phyloP scores from a whole-genome alignment of 2,329 filamentous ascomycete species.

The Colletotrichum magnum region DNA sequence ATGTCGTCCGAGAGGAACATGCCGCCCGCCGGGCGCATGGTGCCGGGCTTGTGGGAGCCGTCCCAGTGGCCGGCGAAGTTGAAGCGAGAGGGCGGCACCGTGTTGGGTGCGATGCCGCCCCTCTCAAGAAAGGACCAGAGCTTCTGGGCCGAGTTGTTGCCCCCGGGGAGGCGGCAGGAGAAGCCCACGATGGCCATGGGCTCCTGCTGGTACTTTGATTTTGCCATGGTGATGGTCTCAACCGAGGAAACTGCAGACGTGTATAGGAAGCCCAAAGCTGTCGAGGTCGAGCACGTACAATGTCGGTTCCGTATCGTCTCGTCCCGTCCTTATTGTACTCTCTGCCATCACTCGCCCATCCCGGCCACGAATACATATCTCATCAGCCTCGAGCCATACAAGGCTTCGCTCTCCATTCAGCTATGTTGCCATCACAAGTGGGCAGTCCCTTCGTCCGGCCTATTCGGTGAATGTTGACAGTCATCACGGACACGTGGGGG shows the following conservation, averaged over 20 bases:
- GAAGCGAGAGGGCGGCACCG: slow-evolving; percentile 49
- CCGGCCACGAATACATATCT: too few relatives aligned
- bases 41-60: slow-evolving; percentile 50
- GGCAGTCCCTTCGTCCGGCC: too few relatives aligned
- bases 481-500: too few relatives aligned
- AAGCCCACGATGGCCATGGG: slow-evolving; percentile 59
- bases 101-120: slow-evolving; percentile 49
- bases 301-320: neutral
- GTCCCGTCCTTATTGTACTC: neutral
- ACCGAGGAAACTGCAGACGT: neutral
- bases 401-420: too few relatives aligned
- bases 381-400: too few relatives aligned
- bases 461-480: too few relatives aligned
- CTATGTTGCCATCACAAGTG: too few relatives aligned
- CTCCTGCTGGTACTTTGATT: slow-evolving; percentile 20
- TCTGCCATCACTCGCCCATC: neutral
- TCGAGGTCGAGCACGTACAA: too few relatives aligned
- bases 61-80: slow-evolving; percentile 54
- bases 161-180: slow-evolving; percentile 58
- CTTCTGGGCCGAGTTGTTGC: slow-evolving; percentile 47
- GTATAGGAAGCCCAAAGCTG: neutral
- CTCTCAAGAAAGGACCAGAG: slow-evolving; percentile 55
- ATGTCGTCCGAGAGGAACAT: slow-evolving; percentile 49
- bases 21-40: slow-evolving; percentile 51
- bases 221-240: neutral